These are phyloP conservation scores for Globisporangium barbulae DNA, from an alignment of 352 stramenopile genomes.

Conservation along the genomic window DNA sequence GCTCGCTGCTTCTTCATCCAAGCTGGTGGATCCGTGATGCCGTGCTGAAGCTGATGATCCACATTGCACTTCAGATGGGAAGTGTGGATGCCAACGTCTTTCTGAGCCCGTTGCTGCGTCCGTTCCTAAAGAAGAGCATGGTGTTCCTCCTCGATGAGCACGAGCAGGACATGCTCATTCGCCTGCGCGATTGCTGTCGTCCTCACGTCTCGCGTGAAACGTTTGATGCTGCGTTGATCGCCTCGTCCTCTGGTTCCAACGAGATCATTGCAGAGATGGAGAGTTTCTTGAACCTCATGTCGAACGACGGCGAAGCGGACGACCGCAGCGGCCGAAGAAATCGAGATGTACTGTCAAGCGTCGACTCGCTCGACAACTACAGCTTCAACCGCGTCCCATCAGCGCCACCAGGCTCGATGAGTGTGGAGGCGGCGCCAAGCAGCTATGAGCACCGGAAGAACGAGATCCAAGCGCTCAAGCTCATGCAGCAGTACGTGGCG, in stretches of 20 bases:
- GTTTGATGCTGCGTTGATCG: slow-evolving; percentile 78
- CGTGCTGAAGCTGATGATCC: slow-evolving; percentile 82
- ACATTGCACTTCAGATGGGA: slow-evolving; percentile 84
- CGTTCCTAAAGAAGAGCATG: slow-evolving; percentile 88
- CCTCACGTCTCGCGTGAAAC: slow-evolving; percentile 77
- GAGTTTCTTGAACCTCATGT: slow-evolving; percentile 25
- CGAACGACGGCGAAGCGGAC: slow-evolving; percentile 30
- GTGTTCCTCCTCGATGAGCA: slow-evolving; percentile 68
- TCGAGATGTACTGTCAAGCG: slow-evolving; percentile 55
- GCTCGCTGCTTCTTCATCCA: slow-evolving; percentile 81
- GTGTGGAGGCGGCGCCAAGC: slow-evolving; percentile 5
- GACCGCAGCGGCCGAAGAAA: slow-evolving; percentile 24
- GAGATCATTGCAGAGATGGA: slow-evolving; percentile 62
- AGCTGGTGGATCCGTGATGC: slow-evolving; percentile 89
- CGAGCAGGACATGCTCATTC: slow-evolving; percentile 45
- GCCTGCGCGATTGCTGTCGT: slow-evolving; percentile 60
- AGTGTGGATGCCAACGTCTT: slow-evolving; percentile 92
- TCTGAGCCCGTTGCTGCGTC: slow-evolving; percentile 81
- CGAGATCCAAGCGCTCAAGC: slow-evolving; percentile 70
- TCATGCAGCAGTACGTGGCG: slow-evolving; percentile 87
- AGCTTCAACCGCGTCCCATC: slow-evolving; percentile 20
- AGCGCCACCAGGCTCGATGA: slow-evolving; percentile 4
- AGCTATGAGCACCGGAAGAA: slow-evolving; percentile 76
- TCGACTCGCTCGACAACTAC: slow-evolving; percentile 68
- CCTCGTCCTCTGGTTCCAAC: slow-evolving; percentile 44